A percentile compares a stretch with the other conserved stretches of the same genome.
Conservation (phyloP, 2,329 filamentous ascomycete species). For the Gaeumannomyces sp. region DNA sequence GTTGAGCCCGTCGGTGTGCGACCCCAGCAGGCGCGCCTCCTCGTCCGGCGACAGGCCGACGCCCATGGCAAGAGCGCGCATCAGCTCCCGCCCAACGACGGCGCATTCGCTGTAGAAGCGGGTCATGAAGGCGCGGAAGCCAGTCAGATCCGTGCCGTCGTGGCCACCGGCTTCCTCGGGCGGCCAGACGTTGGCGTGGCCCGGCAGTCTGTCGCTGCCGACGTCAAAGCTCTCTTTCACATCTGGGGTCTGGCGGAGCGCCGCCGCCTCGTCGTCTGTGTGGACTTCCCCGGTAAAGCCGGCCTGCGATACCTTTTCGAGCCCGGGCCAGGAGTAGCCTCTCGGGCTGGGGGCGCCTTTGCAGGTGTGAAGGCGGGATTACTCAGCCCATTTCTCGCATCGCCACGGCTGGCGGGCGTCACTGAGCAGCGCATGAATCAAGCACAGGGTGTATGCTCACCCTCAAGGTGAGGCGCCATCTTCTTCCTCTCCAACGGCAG, state of each 20-base stretch:
- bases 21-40: slow-evolving; percentile 18
- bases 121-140: slow-evolving; percentile 27
- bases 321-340: slow-evolving; percentile 19
- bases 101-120: slow-evolving; percentile 27
- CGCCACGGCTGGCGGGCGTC: background rate
- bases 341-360: slow-evolving; percentile 15
- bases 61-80: slow-evolving; percentile 27
- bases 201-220: slow-evolving; percentile 27
- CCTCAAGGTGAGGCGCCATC: slow-evolving; percentile 5
- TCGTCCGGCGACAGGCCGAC: slow-evolving; percentile 23
- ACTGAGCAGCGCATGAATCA: background rate
- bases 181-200: slow-evolving; percentile 27
- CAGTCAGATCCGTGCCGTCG: slow-evolving; percentile 23
- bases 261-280: slow-evolving; percentile 2
- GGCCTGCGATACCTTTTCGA: slow-evolving; percentile 17
- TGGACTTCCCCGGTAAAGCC: background rate
- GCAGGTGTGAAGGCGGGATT: no score
- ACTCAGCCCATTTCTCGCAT: background rate
- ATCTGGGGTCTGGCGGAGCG: slow-evolving; percentile 3
- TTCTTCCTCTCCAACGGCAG: slow-evolving; percentile 3
- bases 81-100: slow-evolving; percentile 21
- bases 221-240: slow-evolving; percentile 10
- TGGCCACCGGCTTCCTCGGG: slow-evolving; percentile 19
- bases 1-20: slow-evolving; percentile 46
- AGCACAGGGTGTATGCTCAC: slow-evolving; percentile 3